Evolutionary conservation across 1,139 yeast genomes (phyloP).

Genomic region (Scheffersomyces parashehatae): DNA sequence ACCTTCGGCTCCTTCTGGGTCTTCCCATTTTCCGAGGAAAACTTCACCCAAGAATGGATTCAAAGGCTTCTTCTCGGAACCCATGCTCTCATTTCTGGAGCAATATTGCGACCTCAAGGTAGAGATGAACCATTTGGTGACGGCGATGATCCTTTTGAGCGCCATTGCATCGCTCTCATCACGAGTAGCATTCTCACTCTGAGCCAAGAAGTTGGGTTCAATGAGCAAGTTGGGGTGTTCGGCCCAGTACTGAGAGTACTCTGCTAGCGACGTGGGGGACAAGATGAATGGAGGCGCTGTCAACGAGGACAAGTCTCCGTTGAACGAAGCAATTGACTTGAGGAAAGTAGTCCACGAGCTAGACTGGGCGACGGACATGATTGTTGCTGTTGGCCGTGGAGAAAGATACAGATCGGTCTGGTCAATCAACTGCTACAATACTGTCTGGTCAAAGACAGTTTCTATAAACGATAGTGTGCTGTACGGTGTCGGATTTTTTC

Average conservation of each 20-base stretch:
- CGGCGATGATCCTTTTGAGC: constrained; percentile 69
- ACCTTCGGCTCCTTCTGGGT: constrained; percentile 35
- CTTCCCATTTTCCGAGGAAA: constrained; percentile 84
- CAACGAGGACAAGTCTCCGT: constrained; percentile 89
- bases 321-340: constrained; percentile 88
- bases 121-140: constrained; percentile 86
- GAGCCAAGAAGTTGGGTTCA: constrained; percentile 55
- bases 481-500: too few species aligned
- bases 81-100: constrained; percentile 86
- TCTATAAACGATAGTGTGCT: too few species aligned
- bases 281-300: constrained; percentile 99
- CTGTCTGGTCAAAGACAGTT: too few species aligned
- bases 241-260: constrained; percentile 92
- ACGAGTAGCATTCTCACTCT: constrained; percentile 25
- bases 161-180: constrained; percentile 52
- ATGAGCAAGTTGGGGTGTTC: constrained; percentile 84
- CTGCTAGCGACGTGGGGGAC: constrained; percentile 85
- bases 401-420: too few species aligned
- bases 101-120: constrained; percentile 92
- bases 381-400: constrained; percentile 12
- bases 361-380: constrained; percentile 38
- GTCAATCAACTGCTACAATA: too few species aligned
- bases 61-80: constrained; percentile 92
- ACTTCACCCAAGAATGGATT: constrained; percentile 94
- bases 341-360: constrained; percentile 83